Percentiles rank a stretch among this genome's conserved stretches.
These are phyloP conservation scores for Chlorella sorokiniana DNA, from an alignment of 139 green algal species.

Conservation along the genomic window DNA sequence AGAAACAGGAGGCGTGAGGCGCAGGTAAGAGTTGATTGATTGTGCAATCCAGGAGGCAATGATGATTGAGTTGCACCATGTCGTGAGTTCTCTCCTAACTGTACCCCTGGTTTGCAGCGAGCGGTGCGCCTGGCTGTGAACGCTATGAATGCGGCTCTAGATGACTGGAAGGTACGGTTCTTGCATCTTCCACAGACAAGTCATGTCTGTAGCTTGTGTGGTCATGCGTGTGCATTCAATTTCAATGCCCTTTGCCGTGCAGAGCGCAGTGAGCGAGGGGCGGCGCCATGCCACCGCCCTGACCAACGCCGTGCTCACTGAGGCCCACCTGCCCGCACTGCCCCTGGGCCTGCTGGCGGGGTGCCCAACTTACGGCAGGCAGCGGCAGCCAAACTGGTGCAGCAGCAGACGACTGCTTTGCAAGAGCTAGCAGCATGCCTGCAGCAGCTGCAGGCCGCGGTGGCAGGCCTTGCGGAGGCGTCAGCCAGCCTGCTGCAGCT, in stretches of 20 bases:
- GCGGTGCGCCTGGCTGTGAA: conserved; percentile 40
- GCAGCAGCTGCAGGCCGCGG: neutral
- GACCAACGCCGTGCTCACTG: conserved; percentile 27
- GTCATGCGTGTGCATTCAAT: neutral
- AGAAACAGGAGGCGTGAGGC: conserved; percentile 40
- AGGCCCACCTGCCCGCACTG: conserved; percentile 25
- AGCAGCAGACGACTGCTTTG: neutral
- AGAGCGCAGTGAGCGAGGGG: conserved; percentile 18
- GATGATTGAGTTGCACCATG: neutral
- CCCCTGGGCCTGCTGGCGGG: conserved; percentile 2
- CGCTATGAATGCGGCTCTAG: conserved; percentile 16
- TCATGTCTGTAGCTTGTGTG: neutral
- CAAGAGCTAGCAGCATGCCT: conserved; percentile 4
- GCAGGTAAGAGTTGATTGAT: conserved; percentile 15
- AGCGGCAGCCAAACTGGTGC: neutral
- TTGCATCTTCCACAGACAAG: neutral
- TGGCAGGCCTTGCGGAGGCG: conserved; percentile 1
- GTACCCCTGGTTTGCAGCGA: conserved; percentile 29
- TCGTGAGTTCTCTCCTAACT: neutral
- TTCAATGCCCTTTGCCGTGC: neutral
- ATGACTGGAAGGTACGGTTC: conserved; percentile 41
- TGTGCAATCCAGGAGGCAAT: too few relatives aligned
- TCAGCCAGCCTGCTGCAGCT: conserved; percentile 6
- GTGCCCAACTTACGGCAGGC: conserved; percentile 1
- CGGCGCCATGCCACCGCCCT: conserved; percentile 22